A percentile compares a stretch with the other conserved stretches of the same genome.
These are phyloP conservation scores for Trichomonascus vanleenenianus DNA, from an alignment of 805 yeast genomes.

Conservation along the genomic window DNA sequence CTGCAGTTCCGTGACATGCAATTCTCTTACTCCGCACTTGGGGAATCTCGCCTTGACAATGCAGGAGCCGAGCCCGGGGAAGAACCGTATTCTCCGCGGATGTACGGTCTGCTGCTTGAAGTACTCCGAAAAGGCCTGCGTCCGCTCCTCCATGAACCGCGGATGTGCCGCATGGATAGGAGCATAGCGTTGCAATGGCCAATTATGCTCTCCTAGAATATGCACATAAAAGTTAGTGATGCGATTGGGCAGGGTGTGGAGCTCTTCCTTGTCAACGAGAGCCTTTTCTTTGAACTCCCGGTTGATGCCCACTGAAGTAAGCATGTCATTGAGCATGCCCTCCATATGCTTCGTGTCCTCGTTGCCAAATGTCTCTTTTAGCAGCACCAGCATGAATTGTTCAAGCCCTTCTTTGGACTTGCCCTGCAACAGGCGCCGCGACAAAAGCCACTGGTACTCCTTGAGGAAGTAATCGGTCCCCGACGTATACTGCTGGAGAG, in stretches of 20 bases:
- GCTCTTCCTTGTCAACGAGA: too few relatives aligned
- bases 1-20: slow-evolving; percentile 23
- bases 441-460: background rate
- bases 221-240: slow-evolving; percentile 13
- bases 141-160: slow-evolving; percentile 15
- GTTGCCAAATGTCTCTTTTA: too few relatives aligned
- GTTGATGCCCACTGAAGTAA: slow-evolving; percentile 66
- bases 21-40: slow-evolving; percentile 24
- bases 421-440: background rate
- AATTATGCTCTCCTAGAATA: slow-evolving; percentile 24
- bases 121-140: slow-evolving; percentile 19
- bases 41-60: slow-evolving; percentile 23
- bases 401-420: background rate
- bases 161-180: slow-evolving; percentile 19
- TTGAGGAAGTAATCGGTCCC: background rate
- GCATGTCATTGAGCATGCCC: slow-evolving; percentile 90
- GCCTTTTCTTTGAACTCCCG: slow-evolving; percentile 36
- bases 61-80: slow-evolving; percentile 25
- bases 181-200: slow-evolving; percentile 27
- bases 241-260: too few relatives aligned
- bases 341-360: slow-evolving; percentile 56
- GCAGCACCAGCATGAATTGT: too few relatives aligned
- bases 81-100: slow-evolving; percentile 21
- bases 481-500: background rate
- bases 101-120: slow-evolving; percentile 12